Evolutionary conservation across 257 asterid species (phyloP), one percentile per base, ranked within the genome.

Genomic region (Plantago ovata): DNA sequence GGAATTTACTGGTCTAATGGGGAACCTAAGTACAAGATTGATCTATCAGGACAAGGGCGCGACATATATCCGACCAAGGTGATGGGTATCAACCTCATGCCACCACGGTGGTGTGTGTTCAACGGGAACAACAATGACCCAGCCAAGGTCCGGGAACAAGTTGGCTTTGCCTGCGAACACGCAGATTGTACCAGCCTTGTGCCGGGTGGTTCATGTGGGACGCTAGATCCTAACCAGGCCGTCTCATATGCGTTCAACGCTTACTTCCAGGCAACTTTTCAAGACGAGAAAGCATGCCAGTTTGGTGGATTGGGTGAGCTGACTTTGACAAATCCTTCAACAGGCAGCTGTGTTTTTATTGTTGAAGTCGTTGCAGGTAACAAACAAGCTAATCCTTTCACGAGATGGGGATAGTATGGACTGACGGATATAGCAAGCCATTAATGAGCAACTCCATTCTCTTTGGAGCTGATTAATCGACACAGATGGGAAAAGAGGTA

Each of bases 1-100:
- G 87, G 87, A 19, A 65, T 80, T 1, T 74, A 74, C 9, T 73
- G 75, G 63, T 80, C 53, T 23, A 81, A 77, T 58, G 87, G 81
- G 28, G 68, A 71, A 58, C 87, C 84, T 0, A 80, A 80, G 59
- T 77, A 77, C 8, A 75, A 64, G 16, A n/a, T 80, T 48, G 79
- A 69, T 15, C 38, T 73, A 13, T 7, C 78, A 0, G 81, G 79
- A 0, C 23, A 57, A 18, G 79, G 68, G 7, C 56, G 47, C 0
- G 63, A 58, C 0, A 21, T 22, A 11, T 40, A 54, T 32, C 77
- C 68, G 3, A 46, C 61, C 2, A 61, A 60, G 0, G 81, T 72
- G 1, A 73, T 69, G 22, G 62, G 57, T 1, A 41, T 79, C 2
- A 63, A 60, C 7, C 75, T 66, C 22, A 22, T 75, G 79, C 72